These are phyloP conservation scores for Geotrichum fermentans DNA, from an alignment of 1,139 yeast genomes.

Conservation along the genomic window DNA sequence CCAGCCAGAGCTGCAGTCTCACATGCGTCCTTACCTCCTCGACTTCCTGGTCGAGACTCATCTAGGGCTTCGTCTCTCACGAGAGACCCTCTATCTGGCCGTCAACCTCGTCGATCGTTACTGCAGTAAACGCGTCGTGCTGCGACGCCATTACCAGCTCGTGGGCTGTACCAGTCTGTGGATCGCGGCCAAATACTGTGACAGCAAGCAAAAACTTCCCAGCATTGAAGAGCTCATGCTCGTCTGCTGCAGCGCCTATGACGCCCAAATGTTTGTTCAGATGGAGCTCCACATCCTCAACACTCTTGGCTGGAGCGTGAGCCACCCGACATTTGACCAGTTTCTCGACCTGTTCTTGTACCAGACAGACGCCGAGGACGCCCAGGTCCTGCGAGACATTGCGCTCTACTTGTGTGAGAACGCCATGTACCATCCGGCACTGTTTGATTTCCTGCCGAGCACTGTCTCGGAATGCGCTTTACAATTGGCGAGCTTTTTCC, in stretches of 20 bases:
- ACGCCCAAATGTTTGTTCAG: conserved; percentile 83
- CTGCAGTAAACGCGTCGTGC: conserved; percentile 86
- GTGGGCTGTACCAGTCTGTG: conserved; percentile 91
- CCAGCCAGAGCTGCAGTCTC: conserved; percentile 92
- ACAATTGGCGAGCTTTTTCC: conserved; percentile 46
- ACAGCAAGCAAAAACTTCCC: conserved; percentile 79
- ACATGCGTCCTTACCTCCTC: conserved; percentile 81
- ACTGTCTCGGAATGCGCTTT: conserved; percentile 65
- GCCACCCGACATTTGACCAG: conserved; percentile 47
- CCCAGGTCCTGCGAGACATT: conserved; percentile 31
- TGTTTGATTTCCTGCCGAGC: conserved; percentile 57
- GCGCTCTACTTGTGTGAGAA: conserved; percentile 72
- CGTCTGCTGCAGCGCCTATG: conserved; percentile 82
- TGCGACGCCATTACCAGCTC: conserved; percentile 84
- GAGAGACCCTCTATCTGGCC: conserved; percentile 75
- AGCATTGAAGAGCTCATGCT: conserved; percentile 68
- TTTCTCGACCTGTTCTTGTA: conserved; percentile 32
- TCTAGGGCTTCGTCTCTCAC: conserved; percentile 64
- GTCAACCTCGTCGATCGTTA: conserved; percentile 83
- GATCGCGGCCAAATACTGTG: conserved; percentile 93
- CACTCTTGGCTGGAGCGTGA: conserved; percentile 78
- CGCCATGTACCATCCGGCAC: conserved; percentile 65
- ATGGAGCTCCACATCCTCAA: conserved; percentile 89
- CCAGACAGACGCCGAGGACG: conserved; percentile 19
- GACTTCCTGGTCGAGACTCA: conserved; percentile 84